phyloP scores from a whole-genome alignment of 768 basidiomycete species.

The Lactarius sanguifluus region DNA sequence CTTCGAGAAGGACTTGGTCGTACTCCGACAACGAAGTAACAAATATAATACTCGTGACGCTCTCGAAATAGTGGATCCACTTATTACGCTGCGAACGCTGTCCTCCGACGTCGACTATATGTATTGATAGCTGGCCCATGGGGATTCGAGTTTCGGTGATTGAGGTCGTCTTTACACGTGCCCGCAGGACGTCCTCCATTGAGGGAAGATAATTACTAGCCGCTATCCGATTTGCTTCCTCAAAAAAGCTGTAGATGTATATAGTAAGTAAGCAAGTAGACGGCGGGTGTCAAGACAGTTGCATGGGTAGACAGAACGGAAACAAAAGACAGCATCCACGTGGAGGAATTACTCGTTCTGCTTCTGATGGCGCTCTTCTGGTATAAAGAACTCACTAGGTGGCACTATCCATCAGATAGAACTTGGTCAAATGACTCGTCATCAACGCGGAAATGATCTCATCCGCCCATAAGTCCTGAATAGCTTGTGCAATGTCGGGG shows the following conservation, averaged over 20 bases:
- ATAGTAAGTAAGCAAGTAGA: background rate
- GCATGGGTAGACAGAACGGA: background rate
- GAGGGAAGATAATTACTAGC: constrained; percentile 78
- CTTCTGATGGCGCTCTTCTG: background rate
- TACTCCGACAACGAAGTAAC: constrained; percentile 75
- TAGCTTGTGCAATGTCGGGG: constrained; percentile 68
- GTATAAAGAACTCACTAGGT: constrained; percentile 59
- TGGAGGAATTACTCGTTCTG: too few relatives aligned
- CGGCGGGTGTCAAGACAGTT: background rate
- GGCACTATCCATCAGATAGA: constrained; percentile 95
- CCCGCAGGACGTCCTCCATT: constrained; percentile 81
- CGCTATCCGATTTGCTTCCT: constrained; percentile 80
- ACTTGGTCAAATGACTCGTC: constrained; percentile 61
- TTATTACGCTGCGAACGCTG: constrained; percentile 62
- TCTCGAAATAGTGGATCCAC: constrained; percentile 67
- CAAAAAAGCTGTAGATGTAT: constrained; percentile 66
- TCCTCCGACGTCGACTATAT: constrained; percentile 77
- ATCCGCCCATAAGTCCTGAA: constrained; percentile 69
- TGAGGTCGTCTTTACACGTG: constrained; percentile 83
- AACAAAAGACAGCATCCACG: too few relatives aligned
- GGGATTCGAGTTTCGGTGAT: constrained; percentile 85
- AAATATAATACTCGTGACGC: constrained; percentile 76
- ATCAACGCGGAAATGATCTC: constrained; percentile 51
- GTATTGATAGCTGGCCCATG: constrained; percentile 58
- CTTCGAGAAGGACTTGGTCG: constrained; percentile 69